Conservation (phyloP, 1,284 basidiomycete species). For the Meripilus lineatus region DNA sequence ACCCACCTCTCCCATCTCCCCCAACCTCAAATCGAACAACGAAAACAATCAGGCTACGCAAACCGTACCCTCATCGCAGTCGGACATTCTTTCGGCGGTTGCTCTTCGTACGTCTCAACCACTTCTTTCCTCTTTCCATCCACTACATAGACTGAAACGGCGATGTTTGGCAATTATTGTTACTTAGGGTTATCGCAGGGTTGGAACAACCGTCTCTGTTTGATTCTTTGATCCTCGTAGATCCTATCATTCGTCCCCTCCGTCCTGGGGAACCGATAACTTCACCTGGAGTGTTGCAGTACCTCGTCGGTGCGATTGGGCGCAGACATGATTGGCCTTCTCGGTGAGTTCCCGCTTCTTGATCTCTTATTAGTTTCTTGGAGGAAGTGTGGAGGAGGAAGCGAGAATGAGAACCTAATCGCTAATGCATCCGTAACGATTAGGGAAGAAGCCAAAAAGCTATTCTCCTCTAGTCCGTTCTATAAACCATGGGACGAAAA, state of each 20-base stretch:
- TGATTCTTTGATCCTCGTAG: constrained; percentile 69
- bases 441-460: constrained; percentile 57
- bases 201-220: constrained; percentile 65
- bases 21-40: constrained; percentile 32
- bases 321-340: constrained; percentile 65
- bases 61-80: constrained; percentile 54
- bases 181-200: constrained; percentile 51
- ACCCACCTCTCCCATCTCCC: constrained; percentile 46
- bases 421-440: neutral
- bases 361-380: neutral
- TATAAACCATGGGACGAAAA: constrained; percentile 71
- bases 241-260: constrained; percentile 63
- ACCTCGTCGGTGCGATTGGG: constrained; percentile 47
- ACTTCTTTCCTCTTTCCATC: too few species aligned
- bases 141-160: too few species aligned
- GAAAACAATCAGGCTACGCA: constrained; percentile 40
- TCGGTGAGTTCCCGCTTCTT: constrained; percentile 32
- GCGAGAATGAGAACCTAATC: neutral
- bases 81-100: constrained; percentile 83
- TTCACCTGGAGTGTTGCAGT: constrained; percentile 11
- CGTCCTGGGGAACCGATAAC: constrained; percentile 15
- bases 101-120: constrained; percentile 47
- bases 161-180: constrained; percentile 1
- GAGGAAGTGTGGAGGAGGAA: neutral
- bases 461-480: constrained; percentile 58